A percentile compares a stretch with the other conserved stretches of the same genome.
These are phyloP conservation scores for Penicillium flavigenum DNA, from an alignment of 495 filamentous ascomycete genomes.

Conservation along the genomic window DNA sequence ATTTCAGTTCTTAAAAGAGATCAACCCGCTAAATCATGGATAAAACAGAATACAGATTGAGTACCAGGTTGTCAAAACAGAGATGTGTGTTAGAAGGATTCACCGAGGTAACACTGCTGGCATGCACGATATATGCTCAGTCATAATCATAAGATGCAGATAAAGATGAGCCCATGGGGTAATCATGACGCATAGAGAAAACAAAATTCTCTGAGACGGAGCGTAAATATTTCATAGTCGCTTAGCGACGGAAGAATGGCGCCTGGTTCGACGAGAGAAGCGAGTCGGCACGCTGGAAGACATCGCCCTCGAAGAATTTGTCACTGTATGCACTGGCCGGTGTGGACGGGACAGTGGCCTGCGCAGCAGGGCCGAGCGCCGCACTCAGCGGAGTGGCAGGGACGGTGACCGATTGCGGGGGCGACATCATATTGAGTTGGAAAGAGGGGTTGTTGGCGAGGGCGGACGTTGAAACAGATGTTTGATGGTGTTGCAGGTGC, in stretches of 20 bases:
- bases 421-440: slow-evolving; percentile 35
- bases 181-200: slow-evolving; percentile 11
- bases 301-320: slow-evolving; percentile 64
- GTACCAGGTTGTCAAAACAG: background rate
- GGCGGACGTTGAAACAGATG: slow-evolving; percentile 33
- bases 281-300: slow-evolving; percentile 73
- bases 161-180: background rate
- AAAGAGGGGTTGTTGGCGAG: slow-evolving; percentile 26
- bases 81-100: background rate
- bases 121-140: slow-evolving; percentile 4
- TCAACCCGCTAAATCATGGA: slow-evolving; percentile 8
- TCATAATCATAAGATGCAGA: slow-evolving; percentile 14
- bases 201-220: background rate
- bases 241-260: slow-evolving; percentile 38
- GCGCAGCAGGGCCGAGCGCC: slow-evolving; percentile 81
- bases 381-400: slow-evolving; percentile 76
- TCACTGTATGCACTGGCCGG: slow-evolving; percentile 67
- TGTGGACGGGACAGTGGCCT: slow-evolving; percentile 82
- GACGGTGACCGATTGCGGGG: slow-evolving; percentile 44
- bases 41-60: slow-evolving; percentile 3
- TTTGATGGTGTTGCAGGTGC: slow-evolving; percentile 34
- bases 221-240: background rate
- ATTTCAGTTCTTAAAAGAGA: background rate
- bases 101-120: background rate
- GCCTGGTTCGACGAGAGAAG: slow-evolving; percentile 56